Base-by-base conservation (phyloP, 257 asterid genomes). In the Cynanchum wilfordii region DNA sequence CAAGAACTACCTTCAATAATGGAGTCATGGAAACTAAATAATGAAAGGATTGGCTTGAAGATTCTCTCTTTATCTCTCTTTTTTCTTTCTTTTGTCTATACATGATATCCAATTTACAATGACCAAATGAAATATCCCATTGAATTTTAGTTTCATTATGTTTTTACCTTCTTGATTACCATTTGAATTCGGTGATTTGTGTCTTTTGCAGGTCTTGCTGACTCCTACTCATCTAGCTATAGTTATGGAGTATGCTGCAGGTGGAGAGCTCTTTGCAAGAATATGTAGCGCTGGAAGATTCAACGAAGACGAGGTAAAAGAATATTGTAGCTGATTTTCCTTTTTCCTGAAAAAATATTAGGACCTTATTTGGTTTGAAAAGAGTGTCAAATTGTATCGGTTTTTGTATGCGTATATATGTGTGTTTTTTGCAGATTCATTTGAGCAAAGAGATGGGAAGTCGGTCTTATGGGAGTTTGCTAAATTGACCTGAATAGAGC, bases 181-280 rank as follows among this genome's bases (percentile, higher is more conserved):
- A 11, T 33, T 57, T 69, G 54, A 33, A 36, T 76, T 69, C 71
- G 66, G 7, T 10, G 29, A 10, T 62, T 49, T 29, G 13, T 68
- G 63, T 19, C 67, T 62, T 62, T 27, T 66, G 24, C 71, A 83
- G 87, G 84, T 83, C 49, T 73, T 83, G 87, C 67, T 83, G 66
- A 83, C 84, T 44, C 76, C 87, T 17, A 80, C 87, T 52, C 87
- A 83, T 75, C 75, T 83, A 59, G 84, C 84, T 50, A 80, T 83
- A 56, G 87, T 83, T 25, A 83, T 83, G 87, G 87, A 83, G 81
- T 83, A 80, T 77, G 87, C 87, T 22, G 81, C 84, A 0, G 87
- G 87, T 69, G 87, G 87, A 68, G 87, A 83, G 36, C 87, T 83
- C 71, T 83, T 83, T 75, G 79, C 49, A 24, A 78, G 87, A 75